These are phyloP conservation scores for Colletotrichum higginsianum DNA, from an alignment of 2,329 filamentous ascomycete genomes.

Conservation along the genomic window DNA sequence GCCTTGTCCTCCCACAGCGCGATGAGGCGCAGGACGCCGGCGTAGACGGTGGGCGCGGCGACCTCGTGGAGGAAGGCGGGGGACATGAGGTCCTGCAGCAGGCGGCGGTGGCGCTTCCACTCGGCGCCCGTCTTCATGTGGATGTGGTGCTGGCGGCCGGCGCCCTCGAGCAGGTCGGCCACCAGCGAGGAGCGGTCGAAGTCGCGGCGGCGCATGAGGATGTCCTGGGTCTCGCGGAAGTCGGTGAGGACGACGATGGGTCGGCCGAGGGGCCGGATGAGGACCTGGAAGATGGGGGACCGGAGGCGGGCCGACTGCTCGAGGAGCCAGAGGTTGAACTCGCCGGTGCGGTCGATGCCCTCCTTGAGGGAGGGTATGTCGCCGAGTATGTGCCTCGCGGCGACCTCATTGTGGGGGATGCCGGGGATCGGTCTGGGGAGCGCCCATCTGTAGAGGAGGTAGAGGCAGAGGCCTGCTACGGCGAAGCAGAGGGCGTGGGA, in stretches of 20 bases:
- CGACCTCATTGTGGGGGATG: conserved; percentile 60
- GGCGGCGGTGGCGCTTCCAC: conserved; percentile 53
- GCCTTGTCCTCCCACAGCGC: conserved; percentile 53
- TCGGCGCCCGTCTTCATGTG: conserved; percentile 48
- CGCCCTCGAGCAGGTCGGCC: conserved; percentile 49
- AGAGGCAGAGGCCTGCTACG: conserved; percentile 1
- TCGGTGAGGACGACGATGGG: conserved; percentile 63
- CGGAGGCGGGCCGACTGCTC: conserved; percentile 48
- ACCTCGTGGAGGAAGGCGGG: conserved; percentile 53
- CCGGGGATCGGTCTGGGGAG: conserved; percentile 61
- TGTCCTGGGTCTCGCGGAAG: conserved; percentile 53
- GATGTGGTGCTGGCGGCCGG: conserved; percentile 53
- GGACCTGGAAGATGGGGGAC: conserved; percentile 63
- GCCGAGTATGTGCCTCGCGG: conserved; percentile 55
- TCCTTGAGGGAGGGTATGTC: conserved; percentile 59
- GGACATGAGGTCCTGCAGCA: conserved; percentile 57
- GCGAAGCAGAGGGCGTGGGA: neutral
- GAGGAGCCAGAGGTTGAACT: conserved; percentile 33
- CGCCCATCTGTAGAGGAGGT: conserved; percentile 27
- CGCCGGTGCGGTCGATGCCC: conserved; percentile 49
- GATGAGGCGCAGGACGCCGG: conserved; percentile 49
- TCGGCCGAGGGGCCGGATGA: conserved; percentile 58
- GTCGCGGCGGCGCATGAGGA: conserved; percentile 60
- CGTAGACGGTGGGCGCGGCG: conserved; percentile 52
- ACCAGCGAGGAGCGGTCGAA: conserved; percentile 55